Evolutionary conservation across 2,329 filamentous ascomycete genomes (phyloP), one percentile per base, ranked within the genome.

Genomic region (Colletotrichum lindemuthianum): DNA sequence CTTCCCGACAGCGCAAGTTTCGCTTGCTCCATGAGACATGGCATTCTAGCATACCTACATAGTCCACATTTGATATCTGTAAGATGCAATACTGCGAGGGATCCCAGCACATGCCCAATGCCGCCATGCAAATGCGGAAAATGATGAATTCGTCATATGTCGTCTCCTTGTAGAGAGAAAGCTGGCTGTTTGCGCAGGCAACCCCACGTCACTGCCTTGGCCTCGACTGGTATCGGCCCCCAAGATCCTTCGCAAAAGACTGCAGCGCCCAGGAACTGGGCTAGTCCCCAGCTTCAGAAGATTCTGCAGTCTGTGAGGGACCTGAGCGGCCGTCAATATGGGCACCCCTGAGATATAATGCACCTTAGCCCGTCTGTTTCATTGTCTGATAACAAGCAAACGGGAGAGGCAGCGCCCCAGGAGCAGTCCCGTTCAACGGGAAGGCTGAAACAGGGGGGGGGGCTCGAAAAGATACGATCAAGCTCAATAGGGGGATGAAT

Each of bases 261-360:
- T 53, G 37, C 44, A 40, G 40, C 34, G 33, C 45, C 24, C 48
- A 24, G 12, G 39, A 32, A 33, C 63, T 59, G 60, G 48, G 43
- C 63, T 64, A 64, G 59, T 66, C 44, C 53, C 59, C 60, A 33
- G 52, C 64, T 51, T 68, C 65, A 68, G 57, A 68, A 63, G 51
- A 68, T 67, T 45, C 65, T 65, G 50, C 67, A 68, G 40, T 67
- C 65, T 54, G 67, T 54, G 67, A 68, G 58, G 49, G 67, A 67
- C 67, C 67, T 68, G 67, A 59, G 34, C 65, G 67, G 61, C 61
- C 65, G 65, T 68, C 67, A 68, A 68, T 60, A 67, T 58, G 48
- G 45, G 41, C 34, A 48, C 54, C 50, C 66, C 65, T 65, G 56
- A 63, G 24, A 66, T 16, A 57, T 53, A 47, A 59, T 61, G 53